Evolutionary conservation across 176 grass and related monocot genomes (phyloP).

Genomic region (Phragmites australis): DNA sequence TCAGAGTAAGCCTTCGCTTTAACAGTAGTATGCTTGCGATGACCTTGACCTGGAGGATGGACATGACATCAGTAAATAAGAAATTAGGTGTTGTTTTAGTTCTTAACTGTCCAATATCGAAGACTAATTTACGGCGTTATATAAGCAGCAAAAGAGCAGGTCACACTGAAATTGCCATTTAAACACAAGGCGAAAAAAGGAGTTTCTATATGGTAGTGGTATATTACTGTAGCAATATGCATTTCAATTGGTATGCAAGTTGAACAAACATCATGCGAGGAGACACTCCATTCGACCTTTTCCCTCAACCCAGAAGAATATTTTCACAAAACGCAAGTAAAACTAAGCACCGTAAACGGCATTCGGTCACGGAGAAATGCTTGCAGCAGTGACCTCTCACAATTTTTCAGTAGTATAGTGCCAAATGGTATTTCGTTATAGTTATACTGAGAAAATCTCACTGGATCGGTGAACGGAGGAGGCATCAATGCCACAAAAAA

Average conservation of each 20-base stretch:
- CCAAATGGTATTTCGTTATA: background rate
- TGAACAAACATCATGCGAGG: background rate
- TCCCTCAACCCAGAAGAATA: background rate
- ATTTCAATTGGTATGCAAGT: background rate
- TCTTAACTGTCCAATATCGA: background rate
- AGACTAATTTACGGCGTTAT: background rate
- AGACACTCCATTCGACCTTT: background rate
- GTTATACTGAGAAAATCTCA: background rate
- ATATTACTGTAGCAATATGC: background rate
- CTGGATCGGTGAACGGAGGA: background rate
- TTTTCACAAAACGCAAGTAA: conserved; percentile 3
- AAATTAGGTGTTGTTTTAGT: background rate
- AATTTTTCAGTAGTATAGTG: background rate
- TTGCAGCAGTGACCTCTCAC: background rate
- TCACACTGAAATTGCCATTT: background rate
- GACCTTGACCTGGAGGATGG: conserved; percentile 55
- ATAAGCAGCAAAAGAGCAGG: background rate
- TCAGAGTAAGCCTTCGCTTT: conserved; percentile 74
- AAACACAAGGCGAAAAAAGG: background rate
- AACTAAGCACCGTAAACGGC: background rate
- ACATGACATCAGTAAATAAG: conserved; percentile 18
- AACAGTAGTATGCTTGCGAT: conserved; percentile 67
- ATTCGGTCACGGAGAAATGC: background rate
- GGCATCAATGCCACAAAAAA: background rate
- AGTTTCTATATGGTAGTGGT: background rate